Conservation (phyloP, 2,329 filamentous ascomycete species). For the Alternaria rosae region DNA sequence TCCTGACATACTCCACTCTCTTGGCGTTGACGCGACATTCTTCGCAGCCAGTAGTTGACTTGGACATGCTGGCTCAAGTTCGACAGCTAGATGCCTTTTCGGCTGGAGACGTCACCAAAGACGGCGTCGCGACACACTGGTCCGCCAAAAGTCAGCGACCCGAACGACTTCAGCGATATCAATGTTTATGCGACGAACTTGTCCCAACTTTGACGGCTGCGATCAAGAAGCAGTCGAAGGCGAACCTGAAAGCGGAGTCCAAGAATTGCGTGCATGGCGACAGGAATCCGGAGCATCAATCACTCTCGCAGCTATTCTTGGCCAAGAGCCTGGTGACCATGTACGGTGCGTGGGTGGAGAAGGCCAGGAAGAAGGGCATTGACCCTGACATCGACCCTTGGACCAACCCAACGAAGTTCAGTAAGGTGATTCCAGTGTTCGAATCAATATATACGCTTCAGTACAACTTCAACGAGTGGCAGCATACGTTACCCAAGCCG, state of each 20-base stretch:
- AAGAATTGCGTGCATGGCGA: background rate
- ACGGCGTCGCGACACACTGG: slow-evolving; percentile 1
- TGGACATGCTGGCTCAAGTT: background rate
- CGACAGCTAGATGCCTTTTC: slow-evolving; percentile 4
- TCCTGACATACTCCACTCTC: background rate
- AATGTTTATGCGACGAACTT: background rate
- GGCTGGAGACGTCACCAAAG: background rate
- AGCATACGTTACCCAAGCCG: background rate
- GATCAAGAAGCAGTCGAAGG: background rate
- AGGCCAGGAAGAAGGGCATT: background rate
- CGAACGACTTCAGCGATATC: background rate
- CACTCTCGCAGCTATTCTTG: background rate
- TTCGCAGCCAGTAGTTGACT: background rate
- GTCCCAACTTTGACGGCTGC: background rate
- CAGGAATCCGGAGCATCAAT: background rate
- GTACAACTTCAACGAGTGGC: background rate
- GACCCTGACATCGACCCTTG: slow-evolving; percentile 1
- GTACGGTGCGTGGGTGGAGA: background rate
- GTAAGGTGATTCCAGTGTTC: slow-evolving; percentile 1
- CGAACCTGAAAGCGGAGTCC: background rate
- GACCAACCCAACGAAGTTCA: background rate
- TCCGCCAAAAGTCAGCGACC: background rate
- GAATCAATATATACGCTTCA: background rate
- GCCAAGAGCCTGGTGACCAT: background rate
- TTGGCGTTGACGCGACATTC: background rate